Percentiles rank a stretch among this genome's conserved stretches.
phyloP scores from a whole-genome alignment of 2,329 filamentous ascomycete genomes.

The Pyricularia grisea region DNA sequence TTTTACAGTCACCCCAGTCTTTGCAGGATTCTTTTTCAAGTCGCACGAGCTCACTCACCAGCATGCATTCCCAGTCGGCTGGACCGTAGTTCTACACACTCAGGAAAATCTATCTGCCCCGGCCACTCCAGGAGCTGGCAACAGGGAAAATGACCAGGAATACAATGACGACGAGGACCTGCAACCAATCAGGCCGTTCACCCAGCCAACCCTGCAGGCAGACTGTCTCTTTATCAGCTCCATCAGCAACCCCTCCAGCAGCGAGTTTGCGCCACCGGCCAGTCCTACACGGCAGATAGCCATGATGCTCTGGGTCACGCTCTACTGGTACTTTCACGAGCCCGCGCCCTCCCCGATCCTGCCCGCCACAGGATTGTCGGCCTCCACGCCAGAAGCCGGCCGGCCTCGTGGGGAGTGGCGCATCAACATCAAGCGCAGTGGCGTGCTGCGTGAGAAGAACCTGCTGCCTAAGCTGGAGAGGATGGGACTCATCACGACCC shows the following conservation, averaged over 20 bases:
- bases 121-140: constrained; percentile 17
- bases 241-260: constrained; percentile 73
- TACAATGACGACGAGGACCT: constrained; percentile 1
- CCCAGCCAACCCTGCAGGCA: constrained; percentile 61
- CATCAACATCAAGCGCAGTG: constrained; percentile 75
- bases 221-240: constrained; percentile 89
- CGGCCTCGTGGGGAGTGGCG: constrained; percentile 79
- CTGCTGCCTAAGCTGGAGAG: constrained; percentile 84
- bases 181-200: constrained; percentile 54
- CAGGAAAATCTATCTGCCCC: constrained; percentile 23
- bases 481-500: constrained; percentile 75
- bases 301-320: constrained; percentile 91
- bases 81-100: constrained; percentile 80
- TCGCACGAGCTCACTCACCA: constrained; percentile 62
- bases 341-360: constrained; percentile 58
- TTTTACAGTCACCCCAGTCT: constrained; percentile 73
- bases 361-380: constrained; percentile 47
- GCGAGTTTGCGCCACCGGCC: constrained; percentile 67
- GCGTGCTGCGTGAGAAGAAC: constrained; percentile 77
- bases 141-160: constrained; percentile 10
- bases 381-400: constrained; percentile 56
- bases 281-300: constrained; percentile 85
- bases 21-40: constrained; percentile 88
- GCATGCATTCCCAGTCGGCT: constrained; percentile 66
- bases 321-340: constrained; percentile 98